Evolutionary conservation across 768 basidiomycete species (phyloP).

Genomic region (Collybia nuda): DNA sequence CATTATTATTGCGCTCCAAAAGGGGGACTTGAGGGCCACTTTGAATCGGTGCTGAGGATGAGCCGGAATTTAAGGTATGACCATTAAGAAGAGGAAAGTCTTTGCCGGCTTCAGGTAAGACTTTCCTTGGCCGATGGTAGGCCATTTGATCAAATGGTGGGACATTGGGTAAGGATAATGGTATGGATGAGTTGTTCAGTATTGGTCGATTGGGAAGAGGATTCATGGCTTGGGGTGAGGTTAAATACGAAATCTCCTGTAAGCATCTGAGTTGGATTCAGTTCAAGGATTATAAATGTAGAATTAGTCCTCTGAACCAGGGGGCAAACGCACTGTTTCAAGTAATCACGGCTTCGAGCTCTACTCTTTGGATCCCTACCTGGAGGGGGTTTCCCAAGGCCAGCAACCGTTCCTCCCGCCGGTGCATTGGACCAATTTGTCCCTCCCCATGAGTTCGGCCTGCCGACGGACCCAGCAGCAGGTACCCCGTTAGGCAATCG

Average conservation of each 20-base stretch:
- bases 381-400: constrained; percentile 68
- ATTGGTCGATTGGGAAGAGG: constrained; percentile 89
- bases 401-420: constrained; percentile 40
- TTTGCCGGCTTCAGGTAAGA: constrained; percentile 72
- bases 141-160: constrained; percentile 73
- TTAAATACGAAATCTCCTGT: constrained; percentile 97
- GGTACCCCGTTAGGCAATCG: constrained; percentile 64
- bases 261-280: constrained; percentile 61
- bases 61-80: constrained; percentile 51
- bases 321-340: constrained; percentile 82
- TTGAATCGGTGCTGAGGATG: constrained; percentile 48
- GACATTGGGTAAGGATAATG: constrained; percentile 67
- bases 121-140: constrained; percentile 80
- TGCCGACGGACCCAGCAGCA: constrained; percentile 40
- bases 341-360: constrained; percentile 91
- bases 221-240: constrained; percentile 96
- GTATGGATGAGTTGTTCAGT: constrained; percentile 61
- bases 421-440: constrained; percentile 48
- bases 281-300: constrained; percentile 9
- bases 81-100: constrained; percentile 70
- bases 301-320: constrained; percentile 4
- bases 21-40: constrained; percentile 39
- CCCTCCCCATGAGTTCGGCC: constrained; percentile 59
- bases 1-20: constrained; percentile 51
- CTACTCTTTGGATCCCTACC: constrained; percentile 95